phyloP scores from a whole-genome alignment of 345 rosid species.

The Sonneratia alba region DNA sequence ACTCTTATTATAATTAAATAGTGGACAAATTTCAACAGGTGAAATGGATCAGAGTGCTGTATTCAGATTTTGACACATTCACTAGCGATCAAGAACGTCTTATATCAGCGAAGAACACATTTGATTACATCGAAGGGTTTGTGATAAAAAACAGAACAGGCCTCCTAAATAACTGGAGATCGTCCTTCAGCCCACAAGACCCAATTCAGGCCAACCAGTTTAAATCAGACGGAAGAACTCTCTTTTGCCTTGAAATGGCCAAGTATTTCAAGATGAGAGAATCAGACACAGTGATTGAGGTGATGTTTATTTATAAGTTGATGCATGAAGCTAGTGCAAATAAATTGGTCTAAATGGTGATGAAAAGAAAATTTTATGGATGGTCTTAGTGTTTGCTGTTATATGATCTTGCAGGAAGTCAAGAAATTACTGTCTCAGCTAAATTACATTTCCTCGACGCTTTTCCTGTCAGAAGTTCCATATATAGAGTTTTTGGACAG shows the following conservation, averaged over 20 bases:
- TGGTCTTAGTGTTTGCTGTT: not conserved
- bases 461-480: slow-evolving; percentile 63
- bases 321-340: not conserved
- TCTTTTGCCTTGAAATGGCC: slow-evolving; percentile 83
- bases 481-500: slow-evolving; percentile 81
- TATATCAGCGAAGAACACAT: slow-evolving; percentile 43
- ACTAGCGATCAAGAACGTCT: slow-evolving; percentile 70
- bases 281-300: slow-evolving; percentile 37
- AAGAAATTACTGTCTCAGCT: slow-evolving; percentile 41
- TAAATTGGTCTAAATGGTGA: not conserved
- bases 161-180: slow-evolving; percentile 75
- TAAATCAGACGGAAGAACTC: slow-evolving; percentile 62
- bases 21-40: slow-evolving; percentile 41
- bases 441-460: slow-evolving; percentile 61
- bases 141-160: slow-evolving; percentile 79
- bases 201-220: slow-evolving; percentile 71
- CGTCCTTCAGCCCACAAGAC: slow-evolving; percentile 71
- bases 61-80: slow-evolving; percentile 64
- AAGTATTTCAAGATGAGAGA: slow-evolving; percentile 50
- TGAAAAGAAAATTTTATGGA: not conserved
- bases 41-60: slow-evolving; percentile 89
- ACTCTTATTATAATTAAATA: not conserved
- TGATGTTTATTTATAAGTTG: slow-evolving; percentile 15
- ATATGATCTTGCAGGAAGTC: slow-evolving; percentile 52
- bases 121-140: slow-evolving; percentile 87